Conservation (phyloP, 179 eudicot genomes). For the Monotropa hypopitys region DNA sequence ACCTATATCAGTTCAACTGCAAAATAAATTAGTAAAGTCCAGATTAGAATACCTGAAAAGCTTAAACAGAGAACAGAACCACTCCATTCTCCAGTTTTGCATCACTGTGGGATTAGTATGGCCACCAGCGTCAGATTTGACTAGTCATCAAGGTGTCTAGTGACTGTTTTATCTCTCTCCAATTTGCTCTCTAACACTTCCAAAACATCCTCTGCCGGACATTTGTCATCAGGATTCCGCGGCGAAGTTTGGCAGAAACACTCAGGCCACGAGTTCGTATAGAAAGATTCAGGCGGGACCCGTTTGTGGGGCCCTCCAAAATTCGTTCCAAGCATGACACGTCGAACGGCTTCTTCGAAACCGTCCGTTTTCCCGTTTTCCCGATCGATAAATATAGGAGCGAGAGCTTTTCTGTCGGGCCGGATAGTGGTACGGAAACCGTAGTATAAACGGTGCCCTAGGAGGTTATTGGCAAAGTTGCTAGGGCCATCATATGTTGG, state of each 20-base stretch:
- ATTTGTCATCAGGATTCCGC: slow-evolving; percentile 51
- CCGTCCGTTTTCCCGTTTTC: slow-evolving; percentile 50
- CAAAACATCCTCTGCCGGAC: slow-evolving; percentile 63
- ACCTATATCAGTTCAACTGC: not conserved
- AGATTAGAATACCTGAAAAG: slow-evolving; percentile 7
- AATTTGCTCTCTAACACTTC: slow-evolving; percentile 46
- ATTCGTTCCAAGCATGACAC: slow-evolving; percentile 56
- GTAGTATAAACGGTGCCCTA: slow-evolving; percentile 85
- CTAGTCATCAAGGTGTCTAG: slow-evolving; percentile 6
- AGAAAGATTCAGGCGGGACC: slow-evolving; percentile 71
- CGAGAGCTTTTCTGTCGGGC: slow-evolving; percentile 88
- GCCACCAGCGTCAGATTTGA: slow-evolving; percentile 19
- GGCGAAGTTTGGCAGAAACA: slow-evolving; percentile 77
- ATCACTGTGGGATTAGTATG: not conserved
- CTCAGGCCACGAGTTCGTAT: slow-evolving; percentile 95
- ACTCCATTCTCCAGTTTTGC: not conserved
- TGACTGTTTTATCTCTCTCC: slow-evolving; percentile 23
- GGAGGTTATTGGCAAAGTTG: slow-evolving; percentile 86
- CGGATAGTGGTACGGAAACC: slow-evolving; percentile 68
- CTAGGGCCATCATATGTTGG: slow-evolving; percentile 97
- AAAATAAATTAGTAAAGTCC: not conserved
- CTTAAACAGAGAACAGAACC: not conserved
- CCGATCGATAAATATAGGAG: slow-evolving; percentile 65
- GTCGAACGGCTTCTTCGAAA: slow-evolving; percentile 66
- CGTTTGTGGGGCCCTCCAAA: slow-evolving; percentile 90